Evolutionary conservation across 2,329 filamentous ascomycete species (phyloP).

Genomic region (Claviceps paspali): DNA sequence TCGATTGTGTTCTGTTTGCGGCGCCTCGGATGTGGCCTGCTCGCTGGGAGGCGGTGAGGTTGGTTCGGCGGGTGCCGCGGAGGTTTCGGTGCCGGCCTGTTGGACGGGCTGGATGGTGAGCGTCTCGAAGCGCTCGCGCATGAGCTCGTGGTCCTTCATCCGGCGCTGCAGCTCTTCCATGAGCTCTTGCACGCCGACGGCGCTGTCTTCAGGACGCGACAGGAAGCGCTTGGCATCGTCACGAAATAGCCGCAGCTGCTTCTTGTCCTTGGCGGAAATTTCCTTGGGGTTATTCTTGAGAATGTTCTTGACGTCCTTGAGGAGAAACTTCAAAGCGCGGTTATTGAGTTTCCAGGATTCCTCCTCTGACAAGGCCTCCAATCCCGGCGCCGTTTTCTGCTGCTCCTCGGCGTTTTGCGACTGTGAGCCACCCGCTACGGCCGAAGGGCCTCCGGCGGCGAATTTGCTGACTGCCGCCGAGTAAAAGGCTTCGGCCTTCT

Average conservation of each 20-base stretch:
- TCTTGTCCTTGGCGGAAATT: slow-evolving; percentile 57
- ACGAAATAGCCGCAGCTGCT: slow-evolving; percentile 58
- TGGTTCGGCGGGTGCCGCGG: slow-evolving; percentile 5
- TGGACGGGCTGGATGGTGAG: slow-evolving; percentile 10
- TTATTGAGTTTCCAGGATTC: slow-evolving; percentile 14
- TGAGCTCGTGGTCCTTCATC: slow-evolving; percentile 18
- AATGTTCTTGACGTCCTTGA: slow-evolving; percentile 19
- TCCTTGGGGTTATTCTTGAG: slow-evolving; percentile 28
- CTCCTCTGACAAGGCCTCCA: slow-evolving; percentile 10
- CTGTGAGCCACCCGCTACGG: slow-evolving; percentile 5
- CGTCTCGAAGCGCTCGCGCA: slow-evolving; percentile 17
- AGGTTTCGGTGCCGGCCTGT: slow-evolving; percentile 5
- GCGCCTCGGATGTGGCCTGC: not conserved
- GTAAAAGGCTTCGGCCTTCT: slow-evolving; percentile 13
- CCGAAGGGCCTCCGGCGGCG: not conserved
- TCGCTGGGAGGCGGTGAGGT: not conserved
- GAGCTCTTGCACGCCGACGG: slow-evolving; percentile 15
- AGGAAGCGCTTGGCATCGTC: slow-evolving; percentile 49
- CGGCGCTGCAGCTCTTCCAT: slow-evolving; percentile 18
- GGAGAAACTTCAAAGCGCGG: slow-evolving; percentile 13
- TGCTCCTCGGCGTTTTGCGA: slow-evolving; percentile 10
- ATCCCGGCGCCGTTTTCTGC: not conserved
- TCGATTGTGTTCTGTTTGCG: slow-evolving; percentile 13
- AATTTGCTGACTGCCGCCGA: slow-evolving; percentile 8
- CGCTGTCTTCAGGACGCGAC: slow-evolving; percentile 17